These are phyloP conservation scores for Claviceps sp. DNA, from an alignment of 2,329 filamentous ascomycete species.

Conservation along the genomic window DNA sequence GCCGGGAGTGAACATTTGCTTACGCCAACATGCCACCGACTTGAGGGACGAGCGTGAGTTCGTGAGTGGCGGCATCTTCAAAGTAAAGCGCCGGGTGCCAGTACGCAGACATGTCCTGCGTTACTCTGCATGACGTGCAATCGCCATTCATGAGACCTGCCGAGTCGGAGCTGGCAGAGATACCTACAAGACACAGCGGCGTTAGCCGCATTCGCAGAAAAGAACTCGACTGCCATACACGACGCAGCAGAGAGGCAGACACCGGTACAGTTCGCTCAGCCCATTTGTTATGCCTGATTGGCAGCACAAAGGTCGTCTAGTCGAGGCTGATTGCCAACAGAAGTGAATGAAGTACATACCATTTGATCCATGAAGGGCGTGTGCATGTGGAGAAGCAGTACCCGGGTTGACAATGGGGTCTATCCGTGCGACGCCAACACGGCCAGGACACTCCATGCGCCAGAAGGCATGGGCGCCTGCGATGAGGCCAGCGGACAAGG, in stretches of 20 bases:
- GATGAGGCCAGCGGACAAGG: conserved; percentile 21
- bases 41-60: conserved; percentile 56
- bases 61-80: conserved; percentile 47
- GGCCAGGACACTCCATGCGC: conserved; percentile 74
- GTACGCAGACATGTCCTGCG: conserved; percentile 76
- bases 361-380: conserved; percentile 62
- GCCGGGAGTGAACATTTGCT: conserved; percentile 23
- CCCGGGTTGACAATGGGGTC: conserved; percentile 63
- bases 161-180: conserved; percentile 44
- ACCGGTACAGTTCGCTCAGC: too few species aligned
- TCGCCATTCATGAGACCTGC: conserved; percentile 43
- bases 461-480: conserved; percentile 56
- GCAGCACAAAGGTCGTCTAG: background rate
- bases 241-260: too few species aligned
- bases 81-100: conserved; percentile 78
- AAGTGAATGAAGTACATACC: conserved; percentile 42
- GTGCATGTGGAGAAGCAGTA: conserved; percentile 48
- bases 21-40: conserved; percentile 77
- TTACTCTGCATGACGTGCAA: conserved; percentile 73
- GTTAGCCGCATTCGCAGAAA: background rate
- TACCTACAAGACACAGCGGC: conserved; percentile 33
- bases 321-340: too few species aligned
- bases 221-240: too few species aligned
- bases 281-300: background rate
- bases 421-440: conserved; percentile 55